phyloP scores from a whole-genome alignment of 2,329 filamentous ascomycete species.

The Thermochaetoides dissita region DNA sequence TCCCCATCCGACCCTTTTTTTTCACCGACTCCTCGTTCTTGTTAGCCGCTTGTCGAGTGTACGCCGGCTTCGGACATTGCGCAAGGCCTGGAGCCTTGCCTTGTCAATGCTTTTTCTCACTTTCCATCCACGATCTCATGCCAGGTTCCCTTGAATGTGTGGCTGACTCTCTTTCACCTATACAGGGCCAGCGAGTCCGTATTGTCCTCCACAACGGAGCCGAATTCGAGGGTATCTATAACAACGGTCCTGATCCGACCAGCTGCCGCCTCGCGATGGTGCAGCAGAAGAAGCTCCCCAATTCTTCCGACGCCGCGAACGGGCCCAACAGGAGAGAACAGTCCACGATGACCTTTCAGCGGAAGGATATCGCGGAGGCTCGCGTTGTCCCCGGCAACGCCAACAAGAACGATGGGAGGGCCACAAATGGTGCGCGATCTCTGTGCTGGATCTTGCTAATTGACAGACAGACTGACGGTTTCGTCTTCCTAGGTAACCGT shows the following conservation, averaged over 20 bases:
- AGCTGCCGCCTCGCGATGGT: slow-evolving; percentile 21
- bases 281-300: slow-evolving; percentile 20
- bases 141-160: not conserved
- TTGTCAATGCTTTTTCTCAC: slow-evolving; percentile 2
- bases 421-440: slow-evolving; percentile 25
- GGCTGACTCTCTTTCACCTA: slow-evolving; percentile 1
- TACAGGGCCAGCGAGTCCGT: slow-evolving; percentile 20
- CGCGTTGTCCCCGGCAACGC: slow-evolving; percentile 16
- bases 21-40: too few species aligned
- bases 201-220: slow-evolving; percentile 17
- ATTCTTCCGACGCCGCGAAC: slow-evolving; percentile 18
- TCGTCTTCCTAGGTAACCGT: slow-evolving; percentile 39
- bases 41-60: not conserved
- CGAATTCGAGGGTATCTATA: slow-evolving; percentile 21
- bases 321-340: slow-evolving; percentile 19
- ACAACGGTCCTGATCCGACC: slow-evolving; percentile 15
- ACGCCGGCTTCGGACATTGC: not conserved
- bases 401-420: slow-evolving; percentile 23
- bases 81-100: not conserved
- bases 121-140: slow-evolving; percentile 3
- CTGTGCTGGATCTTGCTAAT: not conserved
- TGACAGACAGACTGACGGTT: too few species aligned
- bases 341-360: slow-evolving; percentile 21
- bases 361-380: slow-evolving; percentile 20
- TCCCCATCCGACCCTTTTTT: not conserved